These are phyloP conservation scores for Thelonectria blattea DNA, from an alignment of 2,329 filamentous ascomycete species.

Conservation along the genomic window DNA sequence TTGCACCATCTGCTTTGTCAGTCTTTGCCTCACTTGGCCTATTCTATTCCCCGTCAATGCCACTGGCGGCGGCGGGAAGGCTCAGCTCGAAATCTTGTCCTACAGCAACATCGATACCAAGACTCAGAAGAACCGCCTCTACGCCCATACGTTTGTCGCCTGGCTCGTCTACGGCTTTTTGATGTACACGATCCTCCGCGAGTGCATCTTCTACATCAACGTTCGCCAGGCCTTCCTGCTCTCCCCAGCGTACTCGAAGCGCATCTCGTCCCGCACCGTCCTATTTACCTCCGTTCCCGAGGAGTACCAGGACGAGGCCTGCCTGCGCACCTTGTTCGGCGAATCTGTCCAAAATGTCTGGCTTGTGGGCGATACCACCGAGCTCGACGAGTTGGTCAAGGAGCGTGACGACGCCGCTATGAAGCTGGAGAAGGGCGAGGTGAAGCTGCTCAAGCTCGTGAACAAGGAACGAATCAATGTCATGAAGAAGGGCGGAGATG, in stretches of 20 bases:
- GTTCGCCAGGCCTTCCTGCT: constrained; percentile 93
- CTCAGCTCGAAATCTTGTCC: constrained; percentile 63
- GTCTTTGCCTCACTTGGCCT: constrained; percentile 83
- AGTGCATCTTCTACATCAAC: constrained; percentile 93
- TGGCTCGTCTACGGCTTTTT: constrained; percentile 89
- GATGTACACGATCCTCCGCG: constrained; percentile 86
- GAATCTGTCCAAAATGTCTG: constrained; percentile 81
- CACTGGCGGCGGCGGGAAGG: constrained; percentile 71
- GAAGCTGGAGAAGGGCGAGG: constrained; percentile 83
- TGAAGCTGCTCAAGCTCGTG: constrained; percentile 73
- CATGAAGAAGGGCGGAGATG: constrained; percentile 42
- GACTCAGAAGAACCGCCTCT: constrained; percentile 69
- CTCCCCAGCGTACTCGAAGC: constrained; percentile 79
- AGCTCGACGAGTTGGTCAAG: constrained; percentile 78
- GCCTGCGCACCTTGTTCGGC: constrained; percentile 78
- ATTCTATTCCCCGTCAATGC: constrained; percentile 84
- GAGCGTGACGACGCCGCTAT: constrained; percentile 77
- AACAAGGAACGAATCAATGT: constrained; percentile 47
- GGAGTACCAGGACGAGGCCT: constrained; percentile 75
- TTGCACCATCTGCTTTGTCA: constrained; percentile 79
- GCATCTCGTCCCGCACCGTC: constrained; percentile 88
- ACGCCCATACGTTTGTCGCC: constrained; percentile 79
- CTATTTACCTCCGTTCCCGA: constrained; percentile 88
- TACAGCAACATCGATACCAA: constrained; percentile 53
- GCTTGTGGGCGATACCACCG: constrained; percentile 76